phyloP scores from a whole-genome alignment of 1,284 basidiomycete genomes.

The Sphaerobolus stellatus region DNA sequence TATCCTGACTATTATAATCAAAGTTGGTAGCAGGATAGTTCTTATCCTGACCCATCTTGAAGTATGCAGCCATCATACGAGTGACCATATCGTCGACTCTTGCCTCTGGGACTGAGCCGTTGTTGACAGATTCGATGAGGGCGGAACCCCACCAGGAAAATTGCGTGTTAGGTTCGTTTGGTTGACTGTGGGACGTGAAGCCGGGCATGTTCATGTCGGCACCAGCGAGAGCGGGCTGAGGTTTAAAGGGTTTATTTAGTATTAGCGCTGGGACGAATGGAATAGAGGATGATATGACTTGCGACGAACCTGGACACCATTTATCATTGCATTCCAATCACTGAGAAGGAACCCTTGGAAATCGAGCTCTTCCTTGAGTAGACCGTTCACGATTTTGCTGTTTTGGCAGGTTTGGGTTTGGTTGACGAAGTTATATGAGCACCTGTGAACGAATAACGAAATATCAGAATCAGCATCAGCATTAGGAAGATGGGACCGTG shows the following conservation, averaged over 20 bases:
- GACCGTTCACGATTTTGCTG: conserved; percentile 68
- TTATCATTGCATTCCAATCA: conserved; percentile 27
- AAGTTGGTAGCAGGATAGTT: conserved; percentile 48
- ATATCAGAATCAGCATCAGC: not conserved
- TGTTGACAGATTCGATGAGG: conserved; percentile 42
- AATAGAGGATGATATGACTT: not conserved
- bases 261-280: conserved; percentile 4
- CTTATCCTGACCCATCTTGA: conserved; percentile 54
- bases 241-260: conserved; percentile 15
- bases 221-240: conserved; percentile 18
- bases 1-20: conserved; percentile 54
- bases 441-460: not conserved
- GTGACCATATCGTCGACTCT: conserved; percentile 72
- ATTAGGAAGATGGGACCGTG: no score
- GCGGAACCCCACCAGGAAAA: conserved; percentile 13
- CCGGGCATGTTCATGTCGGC: conserved; percentile 30
- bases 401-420: conserved; percentile 81
- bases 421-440: conserved; percentile 48
- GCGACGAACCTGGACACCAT: conserved; percentile 18
- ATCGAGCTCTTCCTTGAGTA: conserved; percentile 63
- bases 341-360: conserved; percentile 30
- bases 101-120: conserved; percentile 62
- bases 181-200: conserved; percentile 17
- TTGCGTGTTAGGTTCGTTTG: conserved; percentile 18
- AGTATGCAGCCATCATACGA: conserved; percentile 64